Base-by-base conservation (phyloP, 2,329 filamentous ascomycete genomes). In the Septoria petroselini region DNA sequence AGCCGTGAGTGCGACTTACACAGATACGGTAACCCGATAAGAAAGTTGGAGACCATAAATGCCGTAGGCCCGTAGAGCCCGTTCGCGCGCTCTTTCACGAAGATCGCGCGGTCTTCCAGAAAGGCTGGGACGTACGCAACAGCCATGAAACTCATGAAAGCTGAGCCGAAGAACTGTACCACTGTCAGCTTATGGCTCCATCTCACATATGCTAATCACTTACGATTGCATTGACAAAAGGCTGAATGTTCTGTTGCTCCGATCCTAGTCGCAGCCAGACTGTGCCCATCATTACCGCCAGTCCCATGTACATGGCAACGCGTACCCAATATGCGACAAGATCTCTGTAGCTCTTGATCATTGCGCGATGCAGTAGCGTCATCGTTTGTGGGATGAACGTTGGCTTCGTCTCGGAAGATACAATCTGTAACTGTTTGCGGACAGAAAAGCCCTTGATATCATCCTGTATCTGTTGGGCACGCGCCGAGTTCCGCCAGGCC, bases 221-320 rank as follows among this genome's bases (percentile, higher is more conserved):
- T 50, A 63, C 61, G 55, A 93, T 84, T 15, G 86, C 85, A 63
- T 93, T 94, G 65, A 83, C 86, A 58, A 87, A 85, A 0, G 87
- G 81, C 59, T 88, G 83, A 56, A 94, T 91, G 49, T 84, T 83
- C 37, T 77, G 72, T 64, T 93, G 88, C 0, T 75, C 70, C 0
- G 82, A 74, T 2, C 76, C 69, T 1, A 94, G 75, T 2, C 87
- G 80, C n/a, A 93, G 71, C 83, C 86, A 94, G 5, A 94, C 86
- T 0, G 88, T 93, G 2, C 88, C 88, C 83, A 90, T 89, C 79
- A 91, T 83, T 57, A 91, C 80, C 1, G 87, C 86, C 6, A 93
- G 75, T 9, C 79, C 80, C 41, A 83, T 73, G 65, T 93, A 91
- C 87, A 93, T 93, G 27, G 78, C 83, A 23, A 91, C 72, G 2